phyloP scores from a whole-genome alignment of 768 basidiomycete genomes.

The Boletellus ananas region DNA sequence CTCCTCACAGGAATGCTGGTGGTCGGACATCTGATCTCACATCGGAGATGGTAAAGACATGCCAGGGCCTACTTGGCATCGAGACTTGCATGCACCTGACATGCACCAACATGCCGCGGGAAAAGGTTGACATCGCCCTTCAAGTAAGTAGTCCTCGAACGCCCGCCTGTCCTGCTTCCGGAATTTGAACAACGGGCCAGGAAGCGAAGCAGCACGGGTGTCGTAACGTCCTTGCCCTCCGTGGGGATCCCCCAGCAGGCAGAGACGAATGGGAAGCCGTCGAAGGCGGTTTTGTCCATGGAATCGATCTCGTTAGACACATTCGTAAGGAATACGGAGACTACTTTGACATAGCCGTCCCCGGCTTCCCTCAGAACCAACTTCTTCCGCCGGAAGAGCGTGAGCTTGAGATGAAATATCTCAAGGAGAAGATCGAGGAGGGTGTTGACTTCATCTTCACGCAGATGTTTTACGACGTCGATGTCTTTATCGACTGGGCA shows the following conservation, averaged over 20 bases:
- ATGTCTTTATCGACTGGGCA: conserved; percentile 91
- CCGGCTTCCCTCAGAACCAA: conserved; percentile 88
- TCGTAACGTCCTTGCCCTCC: conserved; percentile 87
- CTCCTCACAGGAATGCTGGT: conserved; percentile 79
- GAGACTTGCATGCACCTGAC: conserved; percentile 99
- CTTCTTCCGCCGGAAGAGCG: conserved; percentile 69
- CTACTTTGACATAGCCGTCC: conserved; percentile 93
- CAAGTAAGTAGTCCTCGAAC: conserved; percentile 49
- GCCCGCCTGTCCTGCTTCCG: not conserved
- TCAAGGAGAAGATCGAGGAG: conserved; percentile 89
- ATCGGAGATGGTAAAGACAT: conserved; percentile 90
- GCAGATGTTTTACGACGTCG: conserved; percentile 96
- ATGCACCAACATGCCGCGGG: conserved; percentile 97
- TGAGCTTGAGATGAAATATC: conserved; percentile 72
- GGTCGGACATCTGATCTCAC: conserved; percentile 94
- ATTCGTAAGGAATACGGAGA: conserved; percentile 80
- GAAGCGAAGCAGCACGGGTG: conserved; percentile 89
- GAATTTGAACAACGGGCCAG: conserved; percentile 37
- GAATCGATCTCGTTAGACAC: conserved; percentile 87
- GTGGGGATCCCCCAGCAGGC: conserved; percentile 88
- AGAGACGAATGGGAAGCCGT: conserved; percentile 91
- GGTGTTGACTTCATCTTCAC: conserved; percentile 95
- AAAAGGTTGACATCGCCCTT: conserved; percentile 91
- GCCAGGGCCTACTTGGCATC: conserved; percentile 87
- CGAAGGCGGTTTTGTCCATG: conserved; percentile 86